Base-by-base conservation (phyloP, 768 basidiomycete species). In the Podaxis mareebaensis region DNA sequence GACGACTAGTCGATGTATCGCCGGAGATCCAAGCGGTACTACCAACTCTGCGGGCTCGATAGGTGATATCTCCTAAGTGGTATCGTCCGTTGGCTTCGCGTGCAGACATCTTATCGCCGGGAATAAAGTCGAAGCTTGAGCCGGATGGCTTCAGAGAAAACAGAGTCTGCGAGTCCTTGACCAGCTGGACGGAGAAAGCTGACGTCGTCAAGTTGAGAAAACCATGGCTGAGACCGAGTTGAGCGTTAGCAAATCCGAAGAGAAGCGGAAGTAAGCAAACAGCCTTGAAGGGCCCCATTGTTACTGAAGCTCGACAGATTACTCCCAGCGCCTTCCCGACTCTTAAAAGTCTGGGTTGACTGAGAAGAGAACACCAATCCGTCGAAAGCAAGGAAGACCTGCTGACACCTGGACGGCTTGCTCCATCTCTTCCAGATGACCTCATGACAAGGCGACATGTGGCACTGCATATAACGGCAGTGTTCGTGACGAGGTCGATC, bases 31-130 rank as follows among this genome's bases (percentile, higher is more conserved):
- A 85, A 7, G 77, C 66, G 1, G 76, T 77, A 24, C 79, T 74
- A 39, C 83, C 84, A 5, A 76, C 77, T 49, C 70, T 70, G 12
- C 85, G 77, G 42, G 77, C 83, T 38, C 84, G 76, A 65, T 83
- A 85, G 15, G 83, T 84, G 52, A 85, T 75, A 65, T 86, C 84
- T 1, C 85, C 85, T 4, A 86, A 75, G 69, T 86, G 85, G 65
- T 84, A 83, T 63, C 82, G 80, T 4, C 77, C 73, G 63, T 86
- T 81, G 53, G 72, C 74, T 58, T 80, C 76, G 7, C 83, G 80
- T 46, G 73, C 67, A 22, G 78, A 67, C 83, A 86, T 84, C 67
- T 78, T 73, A 68, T 85, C 84, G 0, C 77, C 68, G 5, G 85
- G 83, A 20, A 84, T 79, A 63, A 85, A 86, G 66, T 86, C 76